A percentile compares a stretch with the other conserved stretches of the same genome.
Conservation (phyloP, 768 basidiomycete species). For the Amyloporia xantha region DNA sequence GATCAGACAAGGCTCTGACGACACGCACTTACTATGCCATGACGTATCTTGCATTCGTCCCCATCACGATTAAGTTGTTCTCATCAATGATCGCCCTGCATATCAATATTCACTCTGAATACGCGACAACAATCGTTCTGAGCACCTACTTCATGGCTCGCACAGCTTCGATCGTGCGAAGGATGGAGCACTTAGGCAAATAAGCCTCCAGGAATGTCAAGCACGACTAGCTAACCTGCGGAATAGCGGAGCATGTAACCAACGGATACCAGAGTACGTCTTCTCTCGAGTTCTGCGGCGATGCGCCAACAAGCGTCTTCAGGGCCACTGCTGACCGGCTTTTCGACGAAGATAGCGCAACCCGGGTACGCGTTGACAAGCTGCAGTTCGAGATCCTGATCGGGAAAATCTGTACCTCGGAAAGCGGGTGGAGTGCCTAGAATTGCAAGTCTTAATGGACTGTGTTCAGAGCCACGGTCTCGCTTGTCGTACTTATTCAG, state of each 20-base stretch:
- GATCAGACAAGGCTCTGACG: neutral
- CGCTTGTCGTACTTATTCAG: neutral
- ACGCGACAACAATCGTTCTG: neutral
- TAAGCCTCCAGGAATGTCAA: neutral
- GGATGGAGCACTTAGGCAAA: neutral
- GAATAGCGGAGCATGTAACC: slow-evolving; percentile 39
- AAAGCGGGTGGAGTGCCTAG: slow-evolving; percentile 37
- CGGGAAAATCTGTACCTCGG: slow-evolving; percentile 34
- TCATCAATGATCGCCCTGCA: slow-evolving; percentile 36
- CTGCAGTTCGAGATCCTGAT: slow-evolving; percentile 36
- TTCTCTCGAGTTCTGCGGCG: slow-evolving; percentile 6
- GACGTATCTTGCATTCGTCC: slow-evolving; percentile 43
- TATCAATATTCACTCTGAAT: neutral
- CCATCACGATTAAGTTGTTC: slow-evolving; percentile 45
- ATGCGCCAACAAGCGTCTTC: slow-evolving; percentile 17
- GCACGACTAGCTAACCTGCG: slow-evolving; percentile 15
- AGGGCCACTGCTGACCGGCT: slow-evolving; percentile 32
- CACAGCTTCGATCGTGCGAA: slow-evolving; percentile 26
- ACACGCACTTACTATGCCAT: slow-evolving; percentile 26
- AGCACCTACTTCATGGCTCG: slow-evolving; percentile 36
- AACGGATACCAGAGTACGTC: slow-evolving; percentile 12
- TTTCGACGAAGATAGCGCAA: slow-evolving; percentile 39
- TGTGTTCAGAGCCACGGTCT: neutral
- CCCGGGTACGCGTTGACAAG: slow-evolving; percentile 36
- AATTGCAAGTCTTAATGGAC: slow-evolving; percentile 28